Percentiles rank a stretch among this genome's conserved stretches.
Evolutionary conservation across 768 basidiomycete genomes (phyloP).

Genomic region (Pisolithus albus): DNA sequence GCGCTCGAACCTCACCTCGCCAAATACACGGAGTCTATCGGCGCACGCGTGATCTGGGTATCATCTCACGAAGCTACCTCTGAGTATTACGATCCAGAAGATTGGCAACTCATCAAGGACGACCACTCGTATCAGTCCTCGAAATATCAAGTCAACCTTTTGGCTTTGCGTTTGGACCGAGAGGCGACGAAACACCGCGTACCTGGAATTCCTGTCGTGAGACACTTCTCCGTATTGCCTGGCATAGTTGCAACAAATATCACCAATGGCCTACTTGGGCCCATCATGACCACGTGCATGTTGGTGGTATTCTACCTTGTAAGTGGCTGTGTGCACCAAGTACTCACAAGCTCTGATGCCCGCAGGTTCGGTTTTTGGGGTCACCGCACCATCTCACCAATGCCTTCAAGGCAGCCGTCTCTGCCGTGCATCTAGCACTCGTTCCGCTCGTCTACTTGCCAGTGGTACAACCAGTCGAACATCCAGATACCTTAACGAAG

Average conservation of each 20-base stretch:
- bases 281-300: conserved; percentile 44
- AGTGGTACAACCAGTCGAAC: conserved; percentile 8
- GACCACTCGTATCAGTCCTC: conserved; percentile 58
- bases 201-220: conserved; percentile 8
- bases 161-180: conserved; percentile 49
- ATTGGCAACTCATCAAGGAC: conserved; percentile 66
- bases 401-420: conserved; percentile 58
- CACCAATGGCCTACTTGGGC: conserved; percentile 37
- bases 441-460: conserved; percentile 48
- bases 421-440: conserved; percentile 62
- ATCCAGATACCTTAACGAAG: conserved; percentile 3
- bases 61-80: conserved; percentile 63
- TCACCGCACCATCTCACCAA: conserved; percentile 60
- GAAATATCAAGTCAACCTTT: conserved; percentile 74
- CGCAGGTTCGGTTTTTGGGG: conserved; percentile 60
- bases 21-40: conserved; percentile 35
- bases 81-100: conserved; percentile 48
- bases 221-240: conserved; percentile 64
- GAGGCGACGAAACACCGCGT: conserved; percentile 27
- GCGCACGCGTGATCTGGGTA: conserved; percentile 69
- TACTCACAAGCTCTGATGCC: conserved; percentile 1
- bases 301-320: conserved; percentile 57
- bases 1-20: conserved; percentile 48
- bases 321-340: conserved; percentile 21
- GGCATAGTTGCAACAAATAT: conserved; percentile 66